Evolutionary conservation across 176 grass and related monocot species (phyloP), one percentile per base, ranked within the genome.

Genomic region (Neostapfia colusana): DNA sequence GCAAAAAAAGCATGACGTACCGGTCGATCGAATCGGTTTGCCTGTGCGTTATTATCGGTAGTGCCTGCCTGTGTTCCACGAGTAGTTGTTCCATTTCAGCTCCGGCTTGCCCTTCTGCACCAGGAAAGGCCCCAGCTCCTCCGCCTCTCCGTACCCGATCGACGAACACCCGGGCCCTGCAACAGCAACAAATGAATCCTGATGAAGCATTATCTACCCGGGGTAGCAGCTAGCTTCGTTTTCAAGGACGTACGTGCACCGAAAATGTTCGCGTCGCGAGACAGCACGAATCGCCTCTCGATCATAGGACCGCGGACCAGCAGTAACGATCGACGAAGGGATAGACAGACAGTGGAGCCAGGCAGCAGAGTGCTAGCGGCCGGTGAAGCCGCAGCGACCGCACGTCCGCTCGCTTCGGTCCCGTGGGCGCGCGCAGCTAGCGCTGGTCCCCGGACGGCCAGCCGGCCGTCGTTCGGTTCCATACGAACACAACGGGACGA

Each of bases 101-200:
- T 95, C 77, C 67, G 96, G 92, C 27, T 74, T 82, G 43, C 92
- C 96, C 78, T 99, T 95, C 81, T 95, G 91, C 57, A 95, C 91
- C 80, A 99, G 44, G 84, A 99, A 92, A 18, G 96, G 92, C 0
- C 96, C 96, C 42, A 99, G 84, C 79, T 99, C 96, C 67, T 99
- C 92, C 2, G 89, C 80, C 20, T 89, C 96, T 1, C 96, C 96
- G 23, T 85, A 99, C 9, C 96, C 96, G 48, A 99, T 57, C 0
- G 96, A 99, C 37, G 96, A 99, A 55, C 96, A 99, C 6, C 96
- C 96, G 60, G 96, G 96, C 51, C 96, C 96, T 99, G 89, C 31
- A 89, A n/a, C 58, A 85, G 65, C 57, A 49, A 17, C 43, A 45
- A 31, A 31, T 8, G 23, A 18, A 18, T 25, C 21, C 54, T 57